Evolutionary conservation across 2,329 filamentous ascomycete species (phyloP).

Genomic region (Ophiostoma himal-ulmi): DNA sequence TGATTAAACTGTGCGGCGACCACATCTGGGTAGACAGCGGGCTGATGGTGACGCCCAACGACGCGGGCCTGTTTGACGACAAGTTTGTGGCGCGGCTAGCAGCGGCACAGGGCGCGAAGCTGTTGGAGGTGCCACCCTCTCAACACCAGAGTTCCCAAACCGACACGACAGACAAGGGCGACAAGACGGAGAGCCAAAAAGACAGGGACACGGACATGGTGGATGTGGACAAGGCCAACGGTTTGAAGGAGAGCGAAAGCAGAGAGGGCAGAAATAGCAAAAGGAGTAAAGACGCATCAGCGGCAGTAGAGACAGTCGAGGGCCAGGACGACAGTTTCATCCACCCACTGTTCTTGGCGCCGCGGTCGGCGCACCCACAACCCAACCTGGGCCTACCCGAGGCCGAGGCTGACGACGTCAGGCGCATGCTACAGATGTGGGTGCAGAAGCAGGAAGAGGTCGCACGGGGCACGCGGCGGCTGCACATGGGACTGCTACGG

Average conservation of each 20-base stretch:
- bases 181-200: background rate
- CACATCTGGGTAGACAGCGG: conserved; percentile 60
- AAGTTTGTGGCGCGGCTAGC: conserved; percentile 37
- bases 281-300: background rate
- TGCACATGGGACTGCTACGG: conserved; percentile 65
- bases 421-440: conserved; percentile 66
- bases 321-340: conserved; percentile 48
- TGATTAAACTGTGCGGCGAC: conserved; percentile 70
- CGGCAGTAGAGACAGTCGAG: background rate
- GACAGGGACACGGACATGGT: background rate
- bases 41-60: conserved; percentile 51
- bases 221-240: background rate
- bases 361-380: conserved; percentile 56
- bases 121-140: background rate
- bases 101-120: background rate
- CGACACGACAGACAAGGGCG: too few species aligned
- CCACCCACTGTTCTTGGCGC: conserved; percentile 68
- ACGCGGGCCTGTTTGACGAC: conserved; percentile 50
- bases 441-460: conserved; percentile 85
- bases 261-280: background rate
- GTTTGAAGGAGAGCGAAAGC: too few species aligned
- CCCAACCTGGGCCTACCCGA: conserved; percentile 66
- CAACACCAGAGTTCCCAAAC: too few species aligned
- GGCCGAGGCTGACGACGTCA: conserved; percentile 70
- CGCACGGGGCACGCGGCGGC: conserved; percentile 60